A percentile compares a stretch with the other conserved stretches of the same genome.
These are phyloP conservation scores for Globisporangium paroecandrum DNA, from an alignment of 352 stramenopile species.

Conservation along the genomic window DNA sequence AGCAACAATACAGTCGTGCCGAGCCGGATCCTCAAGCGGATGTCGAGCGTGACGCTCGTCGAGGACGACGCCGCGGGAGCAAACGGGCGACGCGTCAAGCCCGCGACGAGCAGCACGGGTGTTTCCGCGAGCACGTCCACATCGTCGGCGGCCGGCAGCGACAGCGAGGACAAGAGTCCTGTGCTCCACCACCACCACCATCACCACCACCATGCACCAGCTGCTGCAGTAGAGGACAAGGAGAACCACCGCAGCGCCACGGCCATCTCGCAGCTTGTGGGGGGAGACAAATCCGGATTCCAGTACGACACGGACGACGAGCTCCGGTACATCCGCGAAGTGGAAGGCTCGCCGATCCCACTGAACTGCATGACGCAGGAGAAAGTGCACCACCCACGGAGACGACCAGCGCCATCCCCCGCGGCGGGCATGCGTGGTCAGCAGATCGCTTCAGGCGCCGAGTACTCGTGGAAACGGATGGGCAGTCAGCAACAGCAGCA, in stretches of 20 bases:
- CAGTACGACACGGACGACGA: constrained; percentile 31
- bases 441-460: constrained; percentile 16
- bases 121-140: constrained; percentile 3
- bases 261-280: background rate
- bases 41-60: constrained; percentile 52
- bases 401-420: constrained; percentile 38
- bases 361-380: constrained; percentile 50
- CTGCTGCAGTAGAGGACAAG: background rate
- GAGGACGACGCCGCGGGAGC: constrained; percentile 19
- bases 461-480: constrained; percentile 36
- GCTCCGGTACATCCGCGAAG: constrained; percentile 21
- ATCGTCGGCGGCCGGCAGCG: constrained; percentile 13
- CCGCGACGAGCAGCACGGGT: constrained; percentile 7
- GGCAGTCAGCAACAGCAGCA: background rate
- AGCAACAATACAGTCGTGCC: constrained; percentile 17
- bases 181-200: constrained; percentile 2
- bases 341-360: constrained; percentile 23
- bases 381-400: constrained; percentile 34
- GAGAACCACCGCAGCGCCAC: constrained; percentile 5
- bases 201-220: background rate
- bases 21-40: constrained; percentile 28
- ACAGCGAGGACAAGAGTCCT: constrained; percentile 21
- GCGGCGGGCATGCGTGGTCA: constrained; percentile 23
- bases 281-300: constrained; percentile 13
- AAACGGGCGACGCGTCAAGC: constrained; percentile 13